Conservation (phyloP, 164 flowering plant genomes). For the Vitis riparia region DNA sequence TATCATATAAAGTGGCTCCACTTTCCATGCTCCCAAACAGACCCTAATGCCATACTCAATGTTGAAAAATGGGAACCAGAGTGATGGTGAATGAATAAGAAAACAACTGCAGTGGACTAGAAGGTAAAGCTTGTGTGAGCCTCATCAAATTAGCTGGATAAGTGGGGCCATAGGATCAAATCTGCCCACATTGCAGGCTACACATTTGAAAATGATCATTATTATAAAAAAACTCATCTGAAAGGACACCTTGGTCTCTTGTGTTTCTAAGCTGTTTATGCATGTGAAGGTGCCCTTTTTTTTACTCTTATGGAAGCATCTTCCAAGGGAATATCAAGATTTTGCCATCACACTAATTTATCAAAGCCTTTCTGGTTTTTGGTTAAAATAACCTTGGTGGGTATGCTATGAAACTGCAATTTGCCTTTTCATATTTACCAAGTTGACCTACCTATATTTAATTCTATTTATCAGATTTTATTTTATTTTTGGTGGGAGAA, state of each 20-base stretch:
- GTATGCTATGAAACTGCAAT: no score
- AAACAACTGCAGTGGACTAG: neutral
- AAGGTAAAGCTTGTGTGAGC: neutral
- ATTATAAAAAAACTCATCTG: neutral
- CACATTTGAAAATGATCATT: no score
- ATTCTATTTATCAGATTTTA: no score
- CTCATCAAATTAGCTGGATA: neutral
- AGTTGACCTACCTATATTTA: no score
- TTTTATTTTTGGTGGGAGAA: no score
- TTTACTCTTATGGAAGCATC: no score
- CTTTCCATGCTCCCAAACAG: no score
- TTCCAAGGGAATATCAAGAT: neutral
- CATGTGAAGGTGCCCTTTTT: constrained; percentile 3
- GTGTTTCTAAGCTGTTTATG: constrained; percentile 4
- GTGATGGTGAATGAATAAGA: neutral
- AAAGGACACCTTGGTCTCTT: constrained; percentile 9
- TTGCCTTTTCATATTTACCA: no score
- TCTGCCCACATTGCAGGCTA: neutral
- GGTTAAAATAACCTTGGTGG: no score
- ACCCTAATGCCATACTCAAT: neutral
- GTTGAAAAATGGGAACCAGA: neutral
- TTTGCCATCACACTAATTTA: neutral
- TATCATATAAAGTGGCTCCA: no score
- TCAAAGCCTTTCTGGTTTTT: no score
- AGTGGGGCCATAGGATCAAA: constrained; percentile 1